Evolutionary conservation across 768 basidiomycete genomes (phyloP), one percentile per base, ranked within the genome.

Genomic region (Serendipita sp.): DNA sequence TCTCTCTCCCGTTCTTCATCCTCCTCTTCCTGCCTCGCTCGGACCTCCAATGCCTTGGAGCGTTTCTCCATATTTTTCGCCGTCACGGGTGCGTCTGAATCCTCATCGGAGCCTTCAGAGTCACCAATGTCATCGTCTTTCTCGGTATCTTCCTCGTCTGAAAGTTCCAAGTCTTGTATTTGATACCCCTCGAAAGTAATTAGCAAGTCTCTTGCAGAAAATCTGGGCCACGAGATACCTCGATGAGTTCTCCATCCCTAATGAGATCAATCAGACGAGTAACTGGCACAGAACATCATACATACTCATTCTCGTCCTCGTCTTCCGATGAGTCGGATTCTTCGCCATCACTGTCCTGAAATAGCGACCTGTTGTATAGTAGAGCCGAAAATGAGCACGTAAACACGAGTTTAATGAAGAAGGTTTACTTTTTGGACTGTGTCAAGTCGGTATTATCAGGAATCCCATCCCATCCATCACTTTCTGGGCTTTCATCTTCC

Each of bases 41-140:
- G 76, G 24, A 79, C 84, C 68, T 92, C 90, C 60, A 92, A 74
- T 63, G 87, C 88, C 64, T 83, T 83, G 51, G 90, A 92, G 32
- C 84, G 84, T 44, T 83, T 81, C 68, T 88, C 90, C 80, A 92
- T 89, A 70, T 91, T 92, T 30, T 80, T 81, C 75, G 84, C 83
- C 3, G 89, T 92, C 38, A 85, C 74, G 63, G 77, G 86, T 11
- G 72, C 79, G 10, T 73, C 76, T 48, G 79, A 80, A 5, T 78
- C 79, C 53, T n/a, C n/a, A n/a, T 78, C 79, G 11, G 77, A 77
- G 4, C 75, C 79, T 3, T 78, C 78, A 8, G 78, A 77, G 35
- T 73, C 74, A 0, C 71, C 75, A 34, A 71, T 70, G 0, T 71
- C 68, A 2, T 75, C 72, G 46, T 74, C 73, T 37, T 75, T 74